phyloP scores from a whole-genome alignment of 225 moss, liverwort and hornwort genomes.

The Antitrichia curtipendula region DNA sequence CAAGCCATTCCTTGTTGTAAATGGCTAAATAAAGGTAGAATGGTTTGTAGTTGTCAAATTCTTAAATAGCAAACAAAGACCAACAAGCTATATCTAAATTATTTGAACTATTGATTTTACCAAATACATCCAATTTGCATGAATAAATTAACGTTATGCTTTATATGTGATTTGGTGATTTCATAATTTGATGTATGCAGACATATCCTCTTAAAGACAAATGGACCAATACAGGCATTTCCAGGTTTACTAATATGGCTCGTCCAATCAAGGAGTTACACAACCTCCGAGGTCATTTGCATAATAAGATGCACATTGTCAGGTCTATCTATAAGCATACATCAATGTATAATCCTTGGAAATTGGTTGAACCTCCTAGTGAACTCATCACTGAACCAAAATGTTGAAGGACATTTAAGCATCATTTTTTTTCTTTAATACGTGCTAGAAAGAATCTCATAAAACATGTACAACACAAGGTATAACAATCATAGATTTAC shows the following conservation, averaged over 20 bases:
- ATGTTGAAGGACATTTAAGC: background rate
- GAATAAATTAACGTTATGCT: background rate
- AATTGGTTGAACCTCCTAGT: background rate
- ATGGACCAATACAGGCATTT: constrained; percentile 67
- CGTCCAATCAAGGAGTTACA: constrained; percentile 35
- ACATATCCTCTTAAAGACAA: constrained; percentile 67
- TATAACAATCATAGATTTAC: background rate
- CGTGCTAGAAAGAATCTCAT: background rate
- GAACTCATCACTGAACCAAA: constrained; percentile 14
- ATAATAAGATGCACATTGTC: constrained; percentile 46
- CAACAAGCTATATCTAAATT: background rate
- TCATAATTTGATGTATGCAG: constrained; percentile 1
- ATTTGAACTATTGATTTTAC: too few relatives aligned
- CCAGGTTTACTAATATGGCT: constrained; percentile 46
- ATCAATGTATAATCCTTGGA: constrained; percentile 18
- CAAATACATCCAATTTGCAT: background rate
- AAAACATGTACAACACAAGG: background rate
- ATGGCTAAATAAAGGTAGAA: background rate
- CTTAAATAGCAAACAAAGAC: background rate
- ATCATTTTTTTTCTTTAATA: background rate
- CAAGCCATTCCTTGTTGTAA: rapidly evolving
- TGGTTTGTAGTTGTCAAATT: background rate
- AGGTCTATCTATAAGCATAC: constrained; percentile 41
- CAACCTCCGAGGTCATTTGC: constrained; percentile 44
- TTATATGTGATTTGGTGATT: background rate